Evolutionary conservation across 768 basidiomycete genomes (phyloP).

Genomic region (Lactifluus rugatus): DNA sequence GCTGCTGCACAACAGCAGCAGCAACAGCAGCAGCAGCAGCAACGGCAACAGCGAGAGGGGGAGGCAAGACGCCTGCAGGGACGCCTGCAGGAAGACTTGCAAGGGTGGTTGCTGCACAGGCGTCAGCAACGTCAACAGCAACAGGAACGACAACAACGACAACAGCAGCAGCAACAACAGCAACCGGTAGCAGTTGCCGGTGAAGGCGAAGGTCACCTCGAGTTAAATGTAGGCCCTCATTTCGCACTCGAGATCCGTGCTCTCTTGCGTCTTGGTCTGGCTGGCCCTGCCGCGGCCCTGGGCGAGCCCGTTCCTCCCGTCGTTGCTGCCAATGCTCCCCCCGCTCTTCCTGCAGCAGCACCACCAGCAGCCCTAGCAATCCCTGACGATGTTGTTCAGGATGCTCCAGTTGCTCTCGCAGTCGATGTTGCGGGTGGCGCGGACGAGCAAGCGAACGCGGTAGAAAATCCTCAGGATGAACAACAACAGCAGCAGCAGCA

Average conservation of each 20-base stretch:
- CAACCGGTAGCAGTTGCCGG: neutral
- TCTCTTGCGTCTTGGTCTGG: neutral
- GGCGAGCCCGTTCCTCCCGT: neutral
- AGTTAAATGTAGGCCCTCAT: conserved; percentile 18
- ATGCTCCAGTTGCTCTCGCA: neutral
- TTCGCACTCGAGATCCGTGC: conserved; percentile 12
- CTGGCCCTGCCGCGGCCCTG: neutral
- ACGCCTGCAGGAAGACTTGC: neutral
- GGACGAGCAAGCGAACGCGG: neutral
- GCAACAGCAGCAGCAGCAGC: neutral
- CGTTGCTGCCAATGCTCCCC: neutral
- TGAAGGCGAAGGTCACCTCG: conserved; percentile 20
- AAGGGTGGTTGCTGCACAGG: neutral
- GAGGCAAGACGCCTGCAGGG: neutral
- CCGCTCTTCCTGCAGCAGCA: neutral
- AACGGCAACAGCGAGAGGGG: neutral
- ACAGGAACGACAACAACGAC: neutral
- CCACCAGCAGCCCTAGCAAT: neutral
- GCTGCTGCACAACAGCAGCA: neutral
- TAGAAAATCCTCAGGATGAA: neutral
- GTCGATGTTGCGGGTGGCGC: neutral
- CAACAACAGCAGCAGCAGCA: neutral
- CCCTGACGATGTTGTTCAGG: neutral
- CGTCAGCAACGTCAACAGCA: neutral
- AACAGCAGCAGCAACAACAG: neutral